Percentiles rank a stretch among this genome's conserved stretches.
Conservation (phyloP, 495 filamentous ascomycete genomes). For the Trichoderma asperelloides region DNA sequence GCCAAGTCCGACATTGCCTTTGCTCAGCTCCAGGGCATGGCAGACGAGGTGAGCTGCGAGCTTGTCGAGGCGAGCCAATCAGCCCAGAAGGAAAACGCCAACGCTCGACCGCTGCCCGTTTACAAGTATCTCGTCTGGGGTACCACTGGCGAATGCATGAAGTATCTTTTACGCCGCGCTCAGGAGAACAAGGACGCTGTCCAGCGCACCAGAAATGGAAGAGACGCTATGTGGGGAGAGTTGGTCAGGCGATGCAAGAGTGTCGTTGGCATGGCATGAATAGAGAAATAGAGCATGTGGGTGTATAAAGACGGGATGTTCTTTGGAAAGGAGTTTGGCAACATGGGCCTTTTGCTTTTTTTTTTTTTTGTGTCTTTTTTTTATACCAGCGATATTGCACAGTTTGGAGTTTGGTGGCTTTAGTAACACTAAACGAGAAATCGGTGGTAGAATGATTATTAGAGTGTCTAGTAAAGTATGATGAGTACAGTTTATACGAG, state of each 20-base stretch:
- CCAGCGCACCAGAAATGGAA: conserved; percentile 62
- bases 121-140: conserved; percentile 95
- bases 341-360: background rate
- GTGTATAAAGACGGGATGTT: background rate
- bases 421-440: background rate
- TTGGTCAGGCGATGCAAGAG: conserved; percentile 50
- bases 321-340: background rate
- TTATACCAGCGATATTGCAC: background rate
- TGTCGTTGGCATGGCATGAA: conserved; percentile 29
- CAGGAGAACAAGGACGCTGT: conserved; percentile 90
- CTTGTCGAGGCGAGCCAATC: conserved; percentile 49
- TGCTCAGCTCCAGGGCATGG: conserved; percentile 94
- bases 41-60: conserved; percentile 84
- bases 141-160: conserved; percentile 84
- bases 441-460: background rate
- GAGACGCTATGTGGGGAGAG: conserved; percentile 65
- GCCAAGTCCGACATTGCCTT: conserved; percentile 59
- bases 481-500: background rate
- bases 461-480: background rate
- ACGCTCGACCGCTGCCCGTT: conserved; percentile 45
- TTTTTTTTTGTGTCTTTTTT: background rate
- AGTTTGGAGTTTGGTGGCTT: background rate
- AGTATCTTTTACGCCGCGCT: conserved; percentile 76
- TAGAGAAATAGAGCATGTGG: background rate
- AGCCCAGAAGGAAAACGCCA: conserved; percentile 10